Evolutionary conservation across 2,329 filamentous ascomycete genomes (phyloP).

Genomic region (Cladosporium sp.): DNA sequence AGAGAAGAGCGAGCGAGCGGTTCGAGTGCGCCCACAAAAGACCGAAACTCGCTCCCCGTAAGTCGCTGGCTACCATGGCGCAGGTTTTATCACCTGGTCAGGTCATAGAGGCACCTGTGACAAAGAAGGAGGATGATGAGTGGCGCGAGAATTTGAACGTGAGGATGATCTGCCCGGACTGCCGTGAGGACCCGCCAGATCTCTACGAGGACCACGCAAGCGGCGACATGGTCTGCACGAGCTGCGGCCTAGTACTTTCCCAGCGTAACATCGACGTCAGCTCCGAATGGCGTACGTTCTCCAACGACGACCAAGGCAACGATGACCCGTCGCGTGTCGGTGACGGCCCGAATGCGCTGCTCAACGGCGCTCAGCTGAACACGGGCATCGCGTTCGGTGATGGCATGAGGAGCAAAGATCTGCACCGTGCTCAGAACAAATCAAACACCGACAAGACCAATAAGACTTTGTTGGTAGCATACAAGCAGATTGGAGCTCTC

Average conservation of each 20-base stretch:
- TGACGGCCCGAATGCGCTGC: constrained; percentile 82
- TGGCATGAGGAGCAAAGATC: constrained; percentile 64
- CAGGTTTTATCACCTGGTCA: constrained; percentile 42
- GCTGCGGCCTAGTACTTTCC: constrained; percentile 84
- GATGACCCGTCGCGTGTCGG: constrained; percentile 98
- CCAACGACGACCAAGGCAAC: constrained; percentile 93
- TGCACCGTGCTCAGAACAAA: constrained; percentile 81
- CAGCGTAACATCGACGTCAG: constrained; percentile 91
- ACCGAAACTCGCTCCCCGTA: constrained; percentile 21
- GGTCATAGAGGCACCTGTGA: constrained; percentile 34
- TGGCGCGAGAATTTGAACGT: constrained; percentile 85
- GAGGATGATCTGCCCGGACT: constrained; percentile 81
- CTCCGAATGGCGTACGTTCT: constrained; percentile 98
- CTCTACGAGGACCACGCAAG: constrained; percentile 88
- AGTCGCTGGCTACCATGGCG: constrained; percentile 28
- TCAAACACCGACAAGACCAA: constrained; percentile 75
- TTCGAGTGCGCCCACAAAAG: constrained; percentile 26
- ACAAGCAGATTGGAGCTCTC: constrained; percentile 82
- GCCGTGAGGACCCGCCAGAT: constrained; percentile 86
- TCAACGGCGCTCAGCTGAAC: constrained; percentile 84
- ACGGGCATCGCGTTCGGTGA: constrained; percentile 82
- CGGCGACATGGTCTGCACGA: constrained; percentile 87
- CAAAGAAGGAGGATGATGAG: constrained; percentile 35
- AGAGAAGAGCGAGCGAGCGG: constrained; percentile 37
- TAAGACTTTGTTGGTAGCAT: constrained; percentile 71